Evolutionary conservation across 2,329 filamentous ascomycete genomes (phyloP), one percentile per base, ranked within the genome.

Genomic region (Aspergillus nomiae): DNA sequence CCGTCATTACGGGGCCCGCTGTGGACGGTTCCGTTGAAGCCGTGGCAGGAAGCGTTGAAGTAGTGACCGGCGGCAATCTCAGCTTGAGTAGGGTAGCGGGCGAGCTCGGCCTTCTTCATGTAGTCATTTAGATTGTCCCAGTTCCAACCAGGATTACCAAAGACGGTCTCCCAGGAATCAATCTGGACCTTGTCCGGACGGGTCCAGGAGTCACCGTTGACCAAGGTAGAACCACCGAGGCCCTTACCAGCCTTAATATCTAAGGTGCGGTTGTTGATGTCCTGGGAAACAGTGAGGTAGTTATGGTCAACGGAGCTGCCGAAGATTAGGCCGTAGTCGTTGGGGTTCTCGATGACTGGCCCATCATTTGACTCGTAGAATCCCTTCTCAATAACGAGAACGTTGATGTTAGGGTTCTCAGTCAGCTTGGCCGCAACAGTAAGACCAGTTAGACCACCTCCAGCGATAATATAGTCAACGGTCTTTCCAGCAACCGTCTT

Each of bases 51-150:
- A 14, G 66, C 28, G n/a, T 74, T 58, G 32, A 64, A 73, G 58
- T 43, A 64, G 36, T 72, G 67, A 3, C 70, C 70, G 24, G 68
- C 67, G 12, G 59, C 64, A 34, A 71, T 63, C 43, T 72, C 59
- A 10, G 46, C 55, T 8, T 62, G 53, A 21, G 48, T 71, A 1
- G 73, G 73, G 14, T 51, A 24, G 34, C 71, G 70, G 8, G 60
- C 30, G 3, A 16, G 14, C 56, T 74, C 73, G 3, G 61, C 73
- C 73, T 83, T 82, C 46, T 77, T 74, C 70, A 85, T 85, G 63
- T 85, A 85, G 0, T 77, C 78, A 3, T 82, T 61, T 4, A 86
- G 66, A 41, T 70, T 75, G 1, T 78, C 71, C 80, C 81, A 85
- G 38, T 75, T 77, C 79, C 80, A 84, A 1, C 78, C 82, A 1